phyloP scores from a whole-genome alignment of 768 basidiomycete species.

The Rhodotorula graminis region DNA sequence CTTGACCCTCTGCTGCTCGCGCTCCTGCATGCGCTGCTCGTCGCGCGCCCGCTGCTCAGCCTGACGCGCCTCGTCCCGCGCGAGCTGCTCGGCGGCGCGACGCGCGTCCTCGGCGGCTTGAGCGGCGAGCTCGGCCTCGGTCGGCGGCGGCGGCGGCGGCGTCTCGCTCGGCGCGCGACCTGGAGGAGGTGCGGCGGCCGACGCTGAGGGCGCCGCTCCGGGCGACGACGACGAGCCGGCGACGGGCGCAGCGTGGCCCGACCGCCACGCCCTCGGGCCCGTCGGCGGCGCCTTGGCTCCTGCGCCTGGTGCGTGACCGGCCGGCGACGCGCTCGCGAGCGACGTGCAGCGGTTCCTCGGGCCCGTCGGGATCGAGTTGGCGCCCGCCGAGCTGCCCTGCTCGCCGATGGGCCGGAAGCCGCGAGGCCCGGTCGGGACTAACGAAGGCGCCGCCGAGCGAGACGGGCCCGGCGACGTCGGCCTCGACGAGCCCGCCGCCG shows the following conservation, averaged over 20 bases:
- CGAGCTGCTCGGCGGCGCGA: background rate
- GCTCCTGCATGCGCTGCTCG: background rate
- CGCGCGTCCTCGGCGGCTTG: constrained; percentile 4
- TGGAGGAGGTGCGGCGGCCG: background rate
- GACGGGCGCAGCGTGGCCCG: background rate
- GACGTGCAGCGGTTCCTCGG: constrained; percentile 1
- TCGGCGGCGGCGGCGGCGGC: background rate
- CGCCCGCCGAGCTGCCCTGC: background rate
- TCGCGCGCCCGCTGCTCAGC: background rate
- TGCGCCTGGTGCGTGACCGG: background rate
- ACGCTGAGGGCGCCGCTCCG: background rate
- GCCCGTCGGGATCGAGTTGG: constrained; percentile 2
- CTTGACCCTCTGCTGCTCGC: background rate
- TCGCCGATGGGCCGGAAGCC: constrained; percentile 5
- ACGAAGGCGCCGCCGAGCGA: background rate
- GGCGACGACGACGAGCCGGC: background rate
- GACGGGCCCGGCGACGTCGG: too few species aligned
- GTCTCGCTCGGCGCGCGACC: background rate
- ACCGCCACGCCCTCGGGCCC: constrained; percentile 25
- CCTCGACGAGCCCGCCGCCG: background rate
- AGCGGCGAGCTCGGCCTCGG: background rate
- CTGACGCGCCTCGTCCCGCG: background rate
- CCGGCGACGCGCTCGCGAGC: background rate
- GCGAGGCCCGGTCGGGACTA: constrained; percentile 8
- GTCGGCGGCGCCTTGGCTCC: constrained; percentile 6